phyloP scores from a whole-genome alignment of 306 rosid genomes.

The Casuarina equisetifolia region DNA sequence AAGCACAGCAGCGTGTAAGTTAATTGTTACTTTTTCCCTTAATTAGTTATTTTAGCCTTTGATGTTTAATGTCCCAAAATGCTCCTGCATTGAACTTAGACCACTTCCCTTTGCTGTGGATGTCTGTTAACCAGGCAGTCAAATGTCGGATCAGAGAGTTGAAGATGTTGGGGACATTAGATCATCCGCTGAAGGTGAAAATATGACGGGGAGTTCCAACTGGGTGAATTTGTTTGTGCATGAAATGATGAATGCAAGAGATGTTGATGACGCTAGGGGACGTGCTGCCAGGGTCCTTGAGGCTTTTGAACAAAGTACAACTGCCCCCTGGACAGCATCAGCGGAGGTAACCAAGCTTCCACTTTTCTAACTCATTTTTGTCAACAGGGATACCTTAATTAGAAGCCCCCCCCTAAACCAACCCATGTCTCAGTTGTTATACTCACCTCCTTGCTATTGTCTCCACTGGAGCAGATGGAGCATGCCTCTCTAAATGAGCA shows the following conservation, averaged over 20 bases:
- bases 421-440: background rate
- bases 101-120: slow-evolving; percentile 1
- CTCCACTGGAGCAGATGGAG: slow-evolving; percentile 26
- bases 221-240: slow-evolving; percentile 48
- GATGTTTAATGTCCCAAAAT: background rate
- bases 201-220: slow-evolving; percentile 18
- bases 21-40: background rate
- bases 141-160: slow-evolving; percentile 24
- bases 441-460: background rate
- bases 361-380: slow-evolving; percentile 1
- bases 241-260: slow-evolving; percentile 36
- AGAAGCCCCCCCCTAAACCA: background rate
- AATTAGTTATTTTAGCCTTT: background rate
- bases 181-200: background rate
- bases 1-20: slow-evolving; percentile 29
- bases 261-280: slow-evolving; percentile 33
- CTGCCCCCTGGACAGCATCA: slow-evolving; percentile 24
- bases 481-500: slow-evolving; percentile 36
- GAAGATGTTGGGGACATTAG: slow-evolving; percentile 17
- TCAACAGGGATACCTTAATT: background rate
- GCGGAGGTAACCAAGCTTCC: slow-evolving; percentile 27
- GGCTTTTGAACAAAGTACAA: slow-evolving; percentile 37
- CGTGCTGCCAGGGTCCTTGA: slow-evolving; percentile 41
- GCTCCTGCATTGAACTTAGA: slow-evolving; percentile 1
- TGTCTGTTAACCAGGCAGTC: slow-evolving; percentile 28